Base-by-base conservation (phyloP, 352 stramenopile genomes). In the Phytopythium oedochilum region DNA sequence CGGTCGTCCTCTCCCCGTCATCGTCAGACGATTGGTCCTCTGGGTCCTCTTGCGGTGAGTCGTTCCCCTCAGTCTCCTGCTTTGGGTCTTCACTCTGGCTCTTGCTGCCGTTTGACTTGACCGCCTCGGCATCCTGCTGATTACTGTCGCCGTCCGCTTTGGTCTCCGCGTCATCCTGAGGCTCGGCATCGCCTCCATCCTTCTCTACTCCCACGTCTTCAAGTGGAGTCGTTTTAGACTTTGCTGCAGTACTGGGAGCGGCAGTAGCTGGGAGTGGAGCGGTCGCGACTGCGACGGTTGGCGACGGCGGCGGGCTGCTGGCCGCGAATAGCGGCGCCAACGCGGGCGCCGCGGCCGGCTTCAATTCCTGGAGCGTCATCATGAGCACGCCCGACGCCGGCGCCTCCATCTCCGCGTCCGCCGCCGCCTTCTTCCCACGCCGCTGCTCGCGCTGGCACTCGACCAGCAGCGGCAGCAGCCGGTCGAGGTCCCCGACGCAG, bases 401-500 rank as follows among this genome's bases (percentile, higher is more conserved):
- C 0, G n/a, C 22, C 2, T 14, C 48, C 9, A 10, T 18, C 3
- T 50, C 28, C 2, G 36, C 26, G 15, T 14, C n/a, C 28, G 29
- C 17, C 2, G 3, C 18, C 3, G 2, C 45, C 12, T 44, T 15
- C n/a, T 25, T 26, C 18, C 6, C 38, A 7, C n/a, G 46, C 22
- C 23, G 10, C 5, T 31, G 34, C 4, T 55, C 48, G 12, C 35
- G 22, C 45, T 39, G 28, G 15, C 32, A 34, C 48, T 55, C 48
- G 32, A 15, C 7, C 22, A 55, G 48, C 32, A 46, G 22, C 23
- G 34, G 20, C 12, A 25, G 48, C 12, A 55, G 34, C 15, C 22
- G 34, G 32, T 44, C 23, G 32, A 55, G 5, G 48, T 55, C 48
- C 8, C 32, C 48, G 22, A 44, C 22, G 23, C 48, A 55, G 34